Base-by-base conservation (phyloP, 345 rosid species). In the Pistacia vera region DNA sequence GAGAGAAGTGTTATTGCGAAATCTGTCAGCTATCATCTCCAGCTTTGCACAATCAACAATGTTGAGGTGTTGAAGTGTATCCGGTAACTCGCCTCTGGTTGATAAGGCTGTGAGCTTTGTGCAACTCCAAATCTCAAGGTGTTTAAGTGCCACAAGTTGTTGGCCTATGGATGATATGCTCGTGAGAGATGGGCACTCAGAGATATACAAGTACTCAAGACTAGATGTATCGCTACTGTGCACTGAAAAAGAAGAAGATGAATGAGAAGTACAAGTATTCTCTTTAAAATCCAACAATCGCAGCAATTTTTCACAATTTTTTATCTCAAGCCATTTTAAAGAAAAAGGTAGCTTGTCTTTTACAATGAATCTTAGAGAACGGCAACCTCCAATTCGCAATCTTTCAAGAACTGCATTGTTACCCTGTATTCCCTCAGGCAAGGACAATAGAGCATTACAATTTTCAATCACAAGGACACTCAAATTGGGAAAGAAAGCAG, bases 21-120 rank as follows among this genome's bases (percentile, higher is more conserved):
- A 64, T 11, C 13, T 38, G 4, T 64, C 49, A 1, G 51, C 49
- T 64, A 38, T 64, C 8, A 48, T 17, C 25, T 38, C 68, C 4
- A 64, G 46, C 59, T 68, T 74, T 13, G 72, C 30, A 41, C 81
- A 41, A 41, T 41, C 7, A 41, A 41, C 46, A 6, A 41, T 41
- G 8, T 41, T 41, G 46, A 41, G 46, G 8, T 41, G 46, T 41
- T 41, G 46, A 41, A 41, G 46, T 6, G 46, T 41, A 6, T 41
- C 46, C 0, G 46, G 46, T 41, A 41, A 41, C 8, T 41, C 7
- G 46, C 46, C 46, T 41, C 46, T 41, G 46, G 46, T 6, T 41
- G 46, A 6, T 41, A 41, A 57, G 61, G 22, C 18, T 18, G 22
- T 17, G 22, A 58, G 28, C 10, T 9, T 20, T 58, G 62, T 2